Percentiles rank a stretch among this genome's conserved stretches.
phyloP scores from a whole-genome alignment of 805 yeast genomes.

The Starmerella khaoyaiensis region DNA sequence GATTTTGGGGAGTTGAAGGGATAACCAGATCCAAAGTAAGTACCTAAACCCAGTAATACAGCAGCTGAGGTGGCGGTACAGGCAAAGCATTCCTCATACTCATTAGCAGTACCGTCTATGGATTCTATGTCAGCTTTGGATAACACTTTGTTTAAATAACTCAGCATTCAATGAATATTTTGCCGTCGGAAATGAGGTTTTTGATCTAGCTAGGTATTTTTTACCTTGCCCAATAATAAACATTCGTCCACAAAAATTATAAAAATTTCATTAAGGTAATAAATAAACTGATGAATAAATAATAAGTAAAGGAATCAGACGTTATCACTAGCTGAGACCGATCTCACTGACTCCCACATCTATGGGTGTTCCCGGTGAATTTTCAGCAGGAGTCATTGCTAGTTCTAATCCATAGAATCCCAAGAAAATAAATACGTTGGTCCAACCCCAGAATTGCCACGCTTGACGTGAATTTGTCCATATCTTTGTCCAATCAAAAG shows the following conservation, averaged over 20 bases:
- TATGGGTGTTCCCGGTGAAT: slow-evolving; percentile 7
- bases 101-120: background rate
- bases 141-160: background rate
- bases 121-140: background rate
- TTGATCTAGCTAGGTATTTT: no score
- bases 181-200: no score
- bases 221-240: background rate
- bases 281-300: slow-evolving; percentile 2
- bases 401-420: slow-evolving; percentile 72
- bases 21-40: slow-evolving; percentile 44
- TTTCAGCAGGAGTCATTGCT: slow-evolving; percentile 12
- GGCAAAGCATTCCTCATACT: slow-evolving; percentile 42
- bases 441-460: slow-evolving; percentile 98
- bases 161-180: background rate
- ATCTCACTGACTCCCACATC: slow-evolving; percentile 9
- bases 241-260: background rate
- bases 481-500: slow-evolving; percentile 11
- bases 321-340: slow-evolving; percentile 6
- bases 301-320: background rate
- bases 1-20: slow-evolving; percentile 38
- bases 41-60: slow-evolving; percentile 48
- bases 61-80: slow-evolving; percentile 56
- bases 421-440: slow-evolving; percentile 70
- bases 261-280: slow-evolving; percentile 2
- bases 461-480: slow-evolving; percentile 37